Conservation (phyloP, 345 rosid genomes). For the Abelmoschus esculentus region DNA sequence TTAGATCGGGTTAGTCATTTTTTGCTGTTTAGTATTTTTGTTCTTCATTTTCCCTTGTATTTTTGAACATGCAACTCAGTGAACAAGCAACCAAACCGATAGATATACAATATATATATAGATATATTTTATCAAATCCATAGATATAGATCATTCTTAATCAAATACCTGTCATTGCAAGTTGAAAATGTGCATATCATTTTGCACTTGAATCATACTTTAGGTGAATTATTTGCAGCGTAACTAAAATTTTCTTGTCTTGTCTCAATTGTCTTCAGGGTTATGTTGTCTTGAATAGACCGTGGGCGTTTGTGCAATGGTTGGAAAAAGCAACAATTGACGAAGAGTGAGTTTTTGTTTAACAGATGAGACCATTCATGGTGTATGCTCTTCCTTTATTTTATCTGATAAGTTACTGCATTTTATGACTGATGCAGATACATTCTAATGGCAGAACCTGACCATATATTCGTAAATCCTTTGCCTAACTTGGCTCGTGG, state of each 20-base stretch:
- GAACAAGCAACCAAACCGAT: background rate
- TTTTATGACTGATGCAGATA: conserved; percentile 40
- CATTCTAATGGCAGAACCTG: conserved; percentile 82
- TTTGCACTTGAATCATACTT: background rate
- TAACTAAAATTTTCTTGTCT: background rate
- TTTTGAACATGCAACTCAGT: background rate
- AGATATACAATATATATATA: background rate
- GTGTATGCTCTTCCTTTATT: background rate
- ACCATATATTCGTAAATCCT: conserved; percentile 61
- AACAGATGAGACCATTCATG: background rate
- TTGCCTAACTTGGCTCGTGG: conserved; percentile 65
- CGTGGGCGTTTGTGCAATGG: conserved; percentile 88
- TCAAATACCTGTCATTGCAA: background rate
- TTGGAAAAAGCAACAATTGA: conserved; percentile 56
- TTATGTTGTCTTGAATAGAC: conserved; percentile 67
- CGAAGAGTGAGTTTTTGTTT: conserved; percentile 10
- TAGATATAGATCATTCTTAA: background rate
- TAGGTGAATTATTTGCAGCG: background rate
- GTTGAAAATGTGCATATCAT: background rate
- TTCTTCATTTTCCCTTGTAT: background rate
- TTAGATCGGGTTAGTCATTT: conserved; percentile 53
- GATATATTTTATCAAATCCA: too few species aligned
- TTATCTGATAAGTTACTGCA: conserved; percentile 17
- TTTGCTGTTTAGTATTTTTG: background rate
- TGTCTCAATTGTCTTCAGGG: conserved; percentile 40